Evolutionary conservation across 768 basidiomycete genomes (phyloP).

Genomic region (Lactarius vividus): DNA sequence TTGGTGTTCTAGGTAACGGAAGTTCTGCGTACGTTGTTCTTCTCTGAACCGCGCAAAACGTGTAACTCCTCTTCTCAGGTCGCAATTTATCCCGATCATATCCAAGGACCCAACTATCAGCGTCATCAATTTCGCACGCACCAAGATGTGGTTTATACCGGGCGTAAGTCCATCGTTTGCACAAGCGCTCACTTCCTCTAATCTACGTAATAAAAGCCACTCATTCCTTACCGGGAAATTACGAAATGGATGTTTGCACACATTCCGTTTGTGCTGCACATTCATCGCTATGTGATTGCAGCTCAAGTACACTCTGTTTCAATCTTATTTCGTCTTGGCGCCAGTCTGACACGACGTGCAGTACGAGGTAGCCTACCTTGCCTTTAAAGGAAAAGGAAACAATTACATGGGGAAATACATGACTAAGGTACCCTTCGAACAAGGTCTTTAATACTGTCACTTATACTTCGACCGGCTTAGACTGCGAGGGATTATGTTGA

Average conservation of each 20-base stretch:
- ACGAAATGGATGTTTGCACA: constrained; percentile 52
- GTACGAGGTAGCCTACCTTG: not conserved
- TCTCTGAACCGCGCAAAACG: not conserved
- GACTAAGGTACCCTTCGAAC: not conserved
- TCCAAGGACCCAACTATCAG: constrained; percentile 46
- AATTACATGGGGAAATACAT: not conserved
- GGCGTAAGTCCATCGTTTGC: constrained; percentile 37
- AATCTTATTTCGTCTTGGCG: not conserved
- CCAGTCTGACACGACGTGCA: not conserved
- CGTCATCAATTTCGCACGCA: constrained; percentile 54
- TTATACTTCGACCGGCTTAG: constrained; percentile 31
- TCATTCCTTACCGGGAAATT: constrained; percentile 42
- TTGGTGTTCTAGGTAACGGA: constrained; percentile 63
- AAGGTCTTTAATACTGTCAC: not conserved
- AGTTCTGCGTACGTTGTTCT: constrained; percentile 45
- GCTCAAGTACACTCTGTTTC: constrained; percentile 37
- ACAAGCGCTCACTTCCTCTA: not conserved
- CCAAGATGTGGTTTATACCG: constrained; percentile 54
- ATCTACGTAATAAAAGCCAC: not conserved
- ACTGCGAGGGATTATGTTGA: constrained; percentile 43
- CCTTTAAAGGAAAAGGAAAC: constrained; percentile 13
- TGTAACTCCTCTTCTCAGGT: not conserved
- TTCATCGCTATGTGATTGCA: constrained; percentile 47
- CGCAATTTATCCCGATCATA: constrained; percentile 55
- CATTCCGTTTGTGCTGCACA: constrained; percentile 47